Base-by-base conservation (phyloP, 148 eudicot species). In the Rhododendron vialii region DNA sequence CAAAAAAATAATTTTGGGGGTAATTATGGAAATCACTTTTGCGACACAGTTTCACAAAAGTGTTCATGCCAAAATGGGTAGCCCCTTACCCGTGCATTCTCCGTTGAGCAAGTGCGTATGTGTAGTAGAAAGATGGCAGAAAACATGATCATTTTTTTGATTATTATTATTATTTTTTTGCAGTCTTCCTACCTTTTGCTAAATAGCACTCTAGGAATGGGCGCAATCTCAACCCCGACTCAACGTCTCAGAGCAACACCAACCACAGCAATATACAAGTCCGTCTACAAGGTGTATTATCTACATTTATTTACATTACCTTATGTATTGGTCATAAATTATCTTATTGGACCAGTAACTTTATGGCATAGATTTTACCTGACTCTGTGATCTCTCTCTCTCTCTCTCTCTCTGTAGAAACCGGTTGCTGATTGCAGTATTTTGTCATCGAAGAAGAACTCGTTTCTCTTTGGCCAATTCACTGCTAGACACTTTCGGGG, bases 401-500 rank as follows among this genome's bases (percentile, higher is more conserved):
- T 80, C 53, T 78, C 28, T 81, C 41, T 36, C 38, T 36, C 38
- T 80, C 41, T 88, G 35, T 78, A 92, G 92, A 90, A 59, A 88
- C 78, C 51, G 7, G 78, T 81, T 88, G 80, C 89, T 83, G 89
- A 89, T 38, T 76, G 78, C 82, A 87, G 81, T 63, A 20, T 73
- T 67, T 73, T 90, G n/a, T 86, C 93, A 82, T 87, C 90, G 9
- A 94, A 89, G 84, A 86, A 88, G 41, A 89, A 88, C 81, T 83
- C 90, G 43, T 95, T 90, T 87, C 59, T 89, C 53, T 88, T 91
- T 83, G 95, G 95, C 35, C 92, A 91, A 87, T 91, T 91, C 86
- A 82, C 73, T 10, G 80, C 51, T 78, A 89, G 88, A 51, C 88
- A 83, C 47, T 88, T 94, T 35, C 82, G 87, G 78, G 81, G 88